phyloP scores from a whole-genome alignment of 208 protist species.

The Herpetomonas tarakana region DNA sequence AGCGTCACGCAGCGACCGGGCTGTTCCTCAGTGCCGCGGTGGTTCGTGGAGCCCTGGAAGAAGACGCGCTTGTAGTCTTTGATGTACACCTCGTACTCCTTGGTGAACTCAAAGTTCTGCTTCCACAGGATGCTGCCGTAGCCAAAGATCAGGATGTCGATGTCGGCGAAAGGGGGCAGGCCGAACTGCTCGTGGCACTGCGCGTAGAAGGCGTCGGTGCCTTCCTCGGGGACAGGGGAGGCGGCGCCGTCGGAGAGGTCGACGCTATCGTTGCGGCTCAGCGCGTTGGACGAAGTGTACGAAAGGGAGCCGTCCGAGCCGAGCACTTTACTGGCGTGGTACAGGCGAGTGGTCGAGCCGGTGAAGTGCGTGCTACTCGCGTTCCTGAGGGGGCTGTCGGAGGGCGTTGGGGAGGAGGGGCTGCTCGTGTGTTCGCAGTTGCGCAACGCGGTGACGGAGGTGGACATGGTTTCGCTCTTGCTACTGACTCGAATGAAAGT shows the following conservation, averaged over 20 bases:
- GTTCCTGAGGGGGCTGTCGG: neutral
- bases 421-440: neutral
- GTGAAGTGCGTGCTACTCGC: neutral
- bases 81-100: slow-evolving; percentile 58
- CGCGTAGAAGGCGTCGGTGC: neutral
- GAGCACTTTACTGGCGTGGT: neutral
- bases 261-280: neutral
- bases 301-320: neutral
- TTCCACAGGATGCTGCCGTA: slow-evolving; percentile 89
- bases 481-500: neutral
- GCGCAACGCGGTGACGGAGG: neutral
- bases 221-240: slow-evolving; percentile 1
- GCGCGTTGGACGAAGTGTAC: neutral
- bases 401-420: neutral
- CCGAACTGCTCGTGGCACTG: slow-evolving; percentile 24
- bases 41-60: slow-evolving; percentile 74
- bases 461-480: neutral
- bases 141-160: slow-evolving; percentile 70
- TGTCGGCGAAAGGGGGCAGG: slow-evolving; percentile 43
- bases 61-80: slow-evolving; percentile 73
- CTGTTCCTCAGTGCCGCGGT: slow-evolving; percentile 58
- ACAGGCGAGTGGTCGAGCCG: neutral
- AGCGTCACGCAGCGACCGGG: slow-evolving; percentile 83
- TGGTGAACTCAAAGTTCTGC: slow-evolving; percentile 75
- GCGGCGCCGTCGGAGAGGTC: neutral